A percentile compares a stretch with the other conserved stretches of the same genome.
phyloP scores from a whole-genome alignment of 208 protist species.

The Naegleria lovaniensis region DNA sequence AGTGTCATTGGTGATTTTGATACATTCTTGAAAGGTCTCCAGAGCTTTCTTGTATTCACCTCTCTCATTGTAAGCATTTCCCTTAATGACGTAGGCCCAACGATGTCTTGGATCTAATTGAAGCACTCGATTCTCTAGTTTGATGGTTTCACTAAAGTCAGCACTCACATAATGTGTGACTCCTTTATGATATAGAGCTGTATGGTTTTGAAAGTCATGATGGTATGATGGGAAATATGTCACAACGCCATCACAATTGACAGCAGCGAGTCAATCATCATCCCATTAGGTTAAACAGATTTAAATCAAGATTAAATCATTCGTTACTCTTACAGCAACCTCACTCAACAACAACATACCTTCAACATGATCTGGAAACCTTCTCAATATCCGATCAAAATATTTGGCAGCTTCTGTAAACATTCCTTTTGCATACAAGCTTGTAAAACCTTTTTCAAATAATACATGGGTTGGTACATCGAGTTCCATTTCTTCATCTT shows the following conservation, averaged over 20 bases:
- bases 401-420: neutral
- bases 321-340: no score
- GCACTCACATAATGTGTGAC: neutral
- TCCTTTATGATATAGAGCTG: neutral
- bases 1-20: neutral
- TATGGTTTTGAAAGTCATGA: neutral
- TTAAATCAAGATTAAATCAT: no score
- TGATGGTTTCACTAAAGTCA: neutral
- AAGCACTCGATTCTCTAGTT: neutral
- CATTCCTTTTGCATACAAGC: neutral
- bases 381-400: neutral
- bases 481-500: no score
- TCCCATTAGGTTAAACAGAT: no score
- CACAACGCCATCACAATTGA: no score
- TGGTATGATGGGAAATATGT: neutral
- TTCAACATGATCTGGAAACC: neutral
- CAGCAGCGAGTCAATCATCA: no score
- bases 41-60: neutral
- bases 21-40: slow-evolving; percentile 5
- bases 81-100: neutral
- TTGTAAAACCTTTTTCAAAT: neutral
- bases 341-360: neutral
- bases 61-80: neutral
- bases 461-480: neutral
- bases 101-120: neutral